Base-by-base conservation (phyloP, 495 filamentous ascomycete species). In the Penicillium lividum region DNA sequence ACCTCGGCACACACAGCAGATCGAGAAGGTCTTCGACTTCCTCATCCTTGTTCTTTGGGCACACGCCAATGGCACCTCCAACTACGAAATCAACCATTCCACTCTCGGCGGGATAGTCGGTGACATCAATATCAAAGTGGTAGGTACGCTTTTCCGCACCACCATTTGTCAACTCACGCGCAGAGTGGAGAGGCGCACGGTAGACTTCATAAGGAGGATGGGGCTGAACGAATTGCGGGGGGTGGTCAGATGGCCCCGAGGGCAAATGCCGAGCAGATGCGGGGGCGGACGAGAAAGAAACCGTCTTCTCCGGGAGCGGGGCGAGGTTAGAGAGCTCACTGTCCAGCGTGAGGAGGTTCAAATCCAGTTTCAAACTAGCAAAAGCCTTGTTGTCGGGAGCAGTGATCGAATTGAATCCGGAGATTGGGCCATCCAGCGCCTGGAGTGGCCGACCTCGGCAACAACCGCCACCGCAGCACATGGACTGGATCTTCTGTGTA, bases 61-160 rank as follows among this genome's bases (percentile, higher is more conserved):
- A 89, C 33, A 98, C 84, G 27, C 94, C 94, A 68, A 98, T 94
- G 7, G 94, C 94, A 38, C 94, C 94, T 46, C 94, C 94, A 16
- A 98, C 94, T 61, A 95, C 91, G 75, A 98, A 98, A 74, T 98
- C 94, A 4, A 93, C 84, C 56, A 83, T 83, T 40, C 90, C 86
- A 53, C 81, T 81, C 73, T 93, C 91, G 28, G 85, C 86, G 0
- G 94, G 94, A 64, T 98, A 98, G 68, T 96, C 86, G 29, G 94
- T 98, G 44, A 98, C 89, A 64, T 98, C 94, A 40, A 98, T 84
- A 60, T 97, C 94, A 63, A 97, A 97, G 70, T 98, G 94, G 72
- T 91, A 97, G 0, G 94, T 98, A 44, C 93, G 81, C 81, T 98
- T 98, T 77, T 93, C 89, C 10, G 94, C 94, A n/a, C 93, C 93